Conservation (phyloP, 2,329 filamentous ascomycete genomes). For the Gaeumannomyces sp. region DNA sequence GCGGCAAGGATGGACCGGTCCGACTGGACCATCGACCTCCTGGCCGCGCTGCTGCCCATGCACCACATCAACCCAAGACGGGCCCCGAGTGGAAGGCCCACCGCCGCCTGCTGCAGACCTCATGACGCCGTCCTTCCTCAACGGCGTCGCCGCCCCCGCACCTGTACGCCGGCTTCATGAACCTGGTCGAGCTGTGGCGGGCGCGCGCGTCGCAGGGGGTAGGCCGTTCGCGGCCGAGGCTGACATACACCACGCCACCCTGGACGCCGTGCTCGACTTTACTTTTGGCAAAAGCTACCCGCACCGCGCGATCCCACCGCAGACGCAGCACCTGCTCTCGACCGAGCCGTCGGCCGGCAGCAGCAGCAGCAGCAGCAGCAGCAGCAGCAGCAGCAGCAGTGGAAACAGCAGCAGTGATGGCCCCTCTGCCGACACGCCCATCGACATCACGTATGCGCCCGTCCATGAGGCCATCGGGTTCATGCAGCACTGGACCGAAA, state of each 20-base stretch:
- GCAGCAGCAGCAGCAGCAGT: too few relatives aligned
- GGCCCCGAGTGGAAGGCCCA: constrained; percentile 21
- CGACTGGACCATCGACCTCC: constrained; percentile 16
- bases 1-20: constrained; percentile 24
- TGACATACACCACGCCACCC: constrained; percentile 28
- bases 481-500: constrained; percentile 1
- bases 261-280: constrained; percentile 27
- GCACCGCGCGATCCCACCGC: constrained; percentile 2
- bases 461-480: not conserved
- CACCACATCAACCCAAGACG: constrained; percentile 19
- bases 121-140: constrained; percentile 25
- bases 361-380: not conserved
- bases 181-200: constrained; percentile 24
- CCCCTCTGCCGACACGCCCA: not conserved
- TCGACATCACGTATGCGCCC: constrained; percentile 3
- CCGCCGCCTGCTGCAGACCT: constrained; percentile 24
- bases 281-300: constrained; percentile 8
- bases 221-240: constrained; percentile 25
- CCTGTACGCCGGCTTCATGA: constrained; percentile 18
- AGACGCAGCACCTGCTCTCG: constrained; percentile 5
- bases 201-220: constrained; percentile 9
- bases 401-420: not conserved
- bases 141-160: constrained; percentile 23
- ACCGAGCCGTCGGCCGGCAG: not conserved
- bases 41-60: constrained; percentile 21